Evolutionary conservation across 2,329 filamentous ascomycete species (phyloP), one percentile per base, ranked within the genome.

Genomic region (Incumbomyces delicatus): DNA sequence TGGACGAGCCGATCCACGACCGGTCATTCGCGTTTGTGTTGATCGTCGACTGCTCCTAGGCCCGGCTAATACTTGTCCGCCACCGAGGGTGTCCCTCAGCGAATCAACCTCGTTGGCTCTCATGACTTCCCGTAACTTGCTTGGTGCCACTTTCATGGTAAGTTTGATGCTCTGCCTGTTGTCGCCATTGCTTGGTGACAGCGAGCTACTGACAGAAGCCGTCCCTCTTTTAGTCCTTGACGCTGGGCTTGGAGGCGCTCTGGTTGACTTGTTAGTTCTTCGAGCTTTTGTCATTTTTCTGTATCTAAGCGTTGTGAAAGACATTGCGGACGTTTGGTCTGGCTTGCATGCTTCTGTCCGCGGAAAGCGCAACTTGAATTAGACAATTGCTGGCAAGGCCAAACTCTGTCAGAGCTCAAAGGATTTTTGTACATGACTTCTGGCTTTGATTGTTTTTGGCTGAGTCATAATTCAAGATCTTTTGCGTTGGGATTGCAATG

Each of bases 71-170:
- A 72, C 69, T 39, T 68, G 65, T 16, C 68, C 63, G 4, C 70
- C 67, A 32, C 66, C 66, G 36, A 73, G 69, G 12, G 68, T 66
- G 53, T 73, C 72, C 51, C 57, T 59, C 16, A 57, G 51, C 10
- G 55, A 48, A 16, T 57, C 54, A 18, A 57, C 49, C 36, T 55
- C 53, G 34, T 53, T 55, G 16, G 57, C 53, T 43, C 39, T 66
- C 53, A 57, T 72, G 20, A 67, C 69, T 54, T 73, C 71, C 29
- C 70, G 69, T 46, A 73, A 58, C 57, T 71, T 73, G 56, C 63
- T 70, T 16, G 69, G 64, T 14, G 70, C 67, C 64, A 72, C 72
- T 53, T 69, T 74, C 42, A 74, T 64, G 5, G 66, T 73, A 45
- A 74, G 57, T 51, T 64, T 66, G 40, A 74, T 66, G 34, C 68